Base-by-base conservation (phyloP, 331 rosid genomes). In the Malus hybrid region DNA sequence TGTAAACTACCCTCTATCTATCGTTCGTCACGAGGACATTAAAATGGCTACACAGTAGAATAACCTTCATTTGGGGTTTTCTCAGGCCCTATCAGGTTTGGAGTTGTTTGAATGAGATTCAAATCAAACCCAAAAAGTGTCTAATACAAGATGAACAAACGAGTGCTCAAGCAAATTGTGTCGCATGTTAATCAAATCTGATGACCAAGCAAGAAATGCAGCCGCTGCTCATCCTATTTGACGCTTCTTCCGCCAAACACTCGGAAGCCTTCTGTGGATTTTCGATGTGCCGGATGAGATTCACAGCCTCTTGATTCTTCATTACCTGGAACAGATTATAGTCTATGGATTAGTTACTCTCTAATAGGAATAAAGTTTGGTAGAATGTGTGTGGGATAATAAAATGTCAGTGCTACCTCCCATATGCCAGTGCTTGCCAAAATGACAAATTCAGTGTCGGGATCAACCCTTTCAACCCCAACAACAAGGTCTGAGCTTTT, bases 291-390 rank as follows among this genome's bases (percentile, higher is more conserved):
- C 88, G 70, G 42, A 88, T 85, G 74, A 93, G 89, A 86, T 80
- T 88, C 83, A 93, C 97, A 34, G 96, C 98, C 84, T 93, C 98
- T 81, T 91, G 97, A 34, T 81, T 77, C 82, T 91, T 85, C 96
- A 93, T 86, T 34, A 87, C 96, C 98, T 93, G 80, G 31, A 48
- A 63, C 60, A 20, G 64, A 78, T 22, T 60, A n/a, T 22, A 24
- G 60, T 46, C 28, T 36, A 24, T 11, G 19, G 44, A 50, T 73
- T 24, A 6, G 9, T 6, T 16, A 15, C 57, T 16, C 64, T 59
- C 70, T 66, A 2, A 34, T 14, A 5, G 48, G 69, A 8, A 31
- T 22, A 32, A 32, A 22, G 7, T 32, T 19, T n/a, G 22, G 29
- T 8, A 18, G 46, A 64, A 29, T 20, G 19, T 4, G 7, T 18